Percentiles rank a stretch among this genome's conserved stretches.
Evolutionary conservation across 805 yeast species (phyloP).

Genomic region (Wickerhamomyces xylosicus): DNA sequence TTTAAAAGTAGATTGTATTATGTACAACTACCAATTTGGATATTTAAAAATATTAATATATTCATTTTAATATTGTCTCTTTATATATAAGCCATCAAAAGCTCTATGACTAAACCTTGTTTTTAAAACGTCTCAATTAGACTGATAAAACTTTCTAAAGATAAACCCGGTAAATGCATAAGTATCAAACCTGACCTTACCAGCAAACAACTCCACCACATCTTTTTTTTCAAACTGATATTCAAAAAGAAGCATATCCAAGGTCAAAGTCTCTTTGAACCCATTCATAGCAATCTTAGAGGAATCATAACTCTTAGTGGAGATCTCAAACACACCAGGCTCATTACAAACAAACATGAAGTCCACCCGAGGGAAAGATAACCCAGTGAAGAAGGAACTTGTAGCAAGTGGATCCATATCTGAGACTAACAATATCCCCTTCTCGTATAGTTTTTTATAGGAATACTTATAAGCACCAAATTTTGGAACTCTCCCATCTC

Average conservation of each 20-base stretch:
- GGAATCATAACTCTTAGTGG: conserved; percentile 40
- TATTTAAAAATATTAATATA: too few species aligned
- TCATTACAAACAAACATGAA: conserved; percentile 70
- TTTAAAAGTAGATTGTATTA: too few species aligned
- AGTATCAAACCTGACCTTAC: conserved; percentile 60
- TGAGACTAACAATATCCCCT: conserved; percentile 41
- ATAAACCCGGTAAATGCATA: conserved; percentile 58
- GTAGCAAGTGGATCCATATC: conserved; percentile 27
- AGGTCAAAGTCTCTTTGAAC: conserved; percentile 39
- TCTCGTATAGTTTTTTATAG: conserved; percentile 65
- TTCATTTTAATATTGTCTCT: too few species aligned
- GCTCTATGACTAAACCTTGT: too few species aligned
- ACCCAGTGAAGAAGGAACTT: conserved; percentile 23
- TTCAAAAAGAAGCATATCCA: conserved; percentile 56
- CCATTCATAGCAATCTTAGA: conserved; percentile 61
- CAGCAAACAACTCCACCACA: conserved; percentile 49
- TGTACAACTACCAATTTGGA: too few species aligned
- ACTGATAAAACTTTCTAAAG: conserved; percentile 65
- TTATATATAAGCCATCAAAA: too few species aligned
- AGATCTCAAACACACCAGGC: conserved; percentile 63
- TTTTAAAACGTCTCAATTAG: too few species aligned
- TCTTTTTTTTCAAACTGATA: conserved; percentile 61
- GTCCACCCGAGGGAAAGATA: conserved; percentile 53
- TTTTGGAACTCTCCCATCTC: conserved; percentile 54
- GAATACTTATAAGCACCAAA: conserved; percentile 75